Evolutionary conservation across 768 basidiomycete species (phyloP).

Genomic region (Pulveroboletus sp.): DNA sequence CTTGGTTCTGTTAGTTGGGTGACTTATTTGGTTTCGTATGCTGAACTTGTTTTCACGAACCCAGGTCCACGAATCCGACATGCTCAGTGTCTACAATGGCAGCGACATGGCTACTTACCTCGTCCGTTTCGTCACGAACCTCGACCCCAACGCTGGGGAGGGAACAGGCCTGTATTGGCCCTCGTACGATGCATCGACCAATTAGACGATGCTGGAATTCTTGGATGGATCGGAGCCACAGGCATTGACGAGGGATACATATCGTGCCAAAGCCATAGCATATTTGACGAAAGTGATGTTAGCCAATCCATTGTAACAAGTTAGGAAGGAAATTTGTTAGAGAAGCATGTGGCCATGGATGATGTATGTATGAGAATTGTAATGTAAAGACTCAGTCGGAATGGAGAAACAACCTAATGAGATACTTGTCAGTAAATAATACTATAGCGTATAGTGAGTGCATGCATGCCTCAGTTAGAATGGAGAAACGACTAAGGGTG

Average conservation of each 20-base stretch:
- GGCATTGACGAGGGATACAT: slow-evolving; percentile 40
- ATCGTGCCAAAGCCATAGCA: slow-evolving; percentile 35
- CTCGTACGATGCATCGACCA: slow-evolving; percentile 30
- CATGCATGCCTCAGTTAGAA: no score
- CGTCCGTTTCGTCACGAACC: slow-evolving; percentile 17
- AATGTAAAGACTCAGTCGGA: no score
- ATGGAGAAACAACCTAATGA: no score
- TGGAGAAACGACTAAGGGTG: no score
- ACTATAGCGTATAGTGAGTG: no score
- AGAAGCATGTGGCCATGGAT: no score
- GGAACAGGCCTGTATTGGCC: slow-evolving; percentile 39
- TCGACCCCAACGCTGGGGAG: slow-evolving; percentile 36
- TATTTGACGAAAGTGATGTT: slow-evolving; percentile 23
- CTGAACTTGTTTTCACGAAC: not conserved
- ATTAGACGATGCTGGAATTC: slow-evolving; percentile 36
- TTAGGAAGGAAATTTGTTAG: not conserved
- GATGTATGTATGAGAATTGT: no score
- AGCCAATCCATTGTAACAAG: slow-evolving; percentile 1
- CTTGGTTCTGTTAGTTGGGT: slow-evolving; percentile 41
- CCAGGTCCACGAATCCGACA: slow-evolving; percentile 42
- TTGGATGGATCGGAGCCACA: slow-evolving; percentile 32
- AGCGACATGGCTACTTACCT: slow-evolving; percentile 40
- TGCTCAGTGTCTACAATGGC: slow-evolving; percentile 38
- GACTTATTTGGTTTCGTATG: not conserved
- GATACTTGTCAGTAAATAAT: no score